Conservation (phyloP, 2,329 filamentous ascomycete species). For the Gremmenia infestans region DNA sequence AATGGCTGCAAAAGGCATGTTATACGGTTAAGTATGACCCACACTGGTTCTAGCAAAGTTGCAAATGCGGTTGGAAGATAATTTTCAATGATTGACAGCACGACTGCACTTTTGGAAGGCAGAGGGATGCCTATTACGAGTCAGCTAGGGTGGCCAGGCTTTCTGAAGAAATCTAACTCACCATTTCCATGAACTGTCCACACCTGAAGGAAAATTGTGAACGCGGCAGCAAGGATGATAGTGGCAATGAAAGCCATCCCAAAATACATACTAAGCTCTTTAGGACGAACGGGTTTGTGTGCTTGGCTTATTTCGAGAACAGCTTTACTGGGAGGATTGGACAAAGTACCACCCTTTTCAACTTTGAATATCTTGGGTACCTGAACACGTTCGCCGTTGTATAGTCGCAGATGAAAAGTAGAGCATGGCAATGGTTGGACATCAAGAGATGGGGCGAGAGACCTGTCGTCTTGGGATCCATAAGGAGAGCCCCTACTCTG, state of each 20-base stretch:
- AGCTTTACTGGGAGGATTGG: neutral
- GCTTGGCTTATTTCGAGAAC: neutral
- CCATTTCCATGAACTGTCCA: slow-evolving; percentile 12
- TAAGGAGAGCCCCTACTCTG: slow-evolving; percentile 9
- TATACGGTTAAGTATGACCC: slow-evolving; percentile 49
- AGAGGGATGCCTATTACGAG: slow-evolving; percentile 11
- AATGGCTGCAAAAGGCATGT: slow-evolving; percentile 52
- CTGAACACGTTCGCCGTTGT: too few species aligned
- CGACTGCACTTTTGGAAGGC: slow-evolving; percentile 16
- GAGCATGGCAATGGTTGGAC: too few species aligned
- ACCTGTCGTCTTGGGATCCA: neutral
- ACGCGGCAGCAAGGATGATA: slow-evolving; percentile 10
- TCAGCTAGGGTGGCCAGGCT: neutral
- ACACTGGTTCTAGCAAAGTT: slow-evolving; percentile 52
- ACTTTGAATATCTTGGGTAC: too few species aligned
- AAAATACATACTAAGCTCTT: slow-evolving; percentile 11
- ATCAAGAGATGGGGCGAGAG: too few species aligned
- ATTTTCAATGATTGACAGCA: slow-evolving; percentile 37
- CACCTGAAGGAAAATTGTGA: slow-evolving; percentile 5
- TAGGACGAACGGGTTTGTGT: slow-evolving; percentile 10
- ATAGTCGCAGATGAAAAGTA: too few species aligned
- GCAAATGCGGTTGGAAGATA: slow-evolving; percentile 52
- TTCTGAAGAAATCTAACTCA: slow-evolving; percentile 1
- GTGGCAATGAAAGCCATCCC: slow-evolving; percentile 12
- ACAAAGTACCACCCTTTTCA: too few species aligned